Conservation (phyloP, 2,329 filamentous ascomycete species). For the Coniochaeta sp. region DNA sequence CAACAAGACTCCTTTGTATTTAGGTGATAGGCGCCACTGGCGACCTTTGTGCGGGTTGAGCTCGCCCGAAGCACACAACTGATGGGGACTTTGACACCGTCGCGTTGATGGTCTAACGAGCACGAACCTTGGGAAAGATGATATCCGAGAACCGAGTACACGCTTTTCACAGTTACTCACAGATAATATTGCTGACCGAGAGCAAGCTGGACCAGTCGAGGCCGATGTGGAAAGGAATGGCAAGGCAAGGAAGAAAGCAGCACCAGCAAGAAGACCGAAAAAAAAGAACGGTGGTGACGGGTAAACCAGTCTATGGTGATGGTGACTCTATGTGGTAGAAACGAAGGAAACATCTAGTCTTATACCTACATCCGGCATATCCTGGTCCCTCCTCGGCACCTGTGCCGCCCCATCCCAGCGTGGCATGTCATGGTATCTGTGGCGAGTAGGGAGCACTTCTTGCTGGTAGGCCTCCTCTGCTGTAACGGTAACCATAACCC, state of each 20-base stretch:
- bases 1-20: not conserved
- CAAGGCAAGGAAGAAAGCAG: not conserved
- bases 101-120: not conserved
- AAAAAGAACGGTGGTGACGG: not conserved
- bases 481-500: slow-evolving; percentile 1
- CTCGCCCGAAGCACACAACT: not conserved
- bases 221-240: not conserved
- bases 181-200: not conserved
- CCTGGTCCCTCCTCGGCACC: not conserved
- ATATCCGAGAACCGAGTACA: not conserved
- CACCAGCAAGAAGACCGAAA: not conserved
- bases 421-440: not conserved
- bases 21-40: not conserved
- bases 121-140: not conserved
- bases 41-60: not conserved
- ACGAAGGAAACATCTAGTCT: slow-evolving; percentile 2
- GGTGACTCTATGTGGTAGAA: not conserved
- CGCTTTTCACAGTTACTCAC: not conserved
- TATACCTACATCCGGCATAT: slow-evolving; percentile 1
- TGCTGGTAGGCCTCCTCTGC: not conserved
- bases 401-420: not conserved
- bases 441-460: not conserved
- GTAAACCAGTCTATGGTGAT: not conserved
- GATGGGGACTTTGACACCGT: not conserved
- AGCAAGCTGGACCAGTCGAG: not conserved